Evolutionary conservation across 1,284 basidiomycete genomes (phyloP), one percentile per base, ranked within the genome.

Genomic region (Volvariella surrecta): DNA sequence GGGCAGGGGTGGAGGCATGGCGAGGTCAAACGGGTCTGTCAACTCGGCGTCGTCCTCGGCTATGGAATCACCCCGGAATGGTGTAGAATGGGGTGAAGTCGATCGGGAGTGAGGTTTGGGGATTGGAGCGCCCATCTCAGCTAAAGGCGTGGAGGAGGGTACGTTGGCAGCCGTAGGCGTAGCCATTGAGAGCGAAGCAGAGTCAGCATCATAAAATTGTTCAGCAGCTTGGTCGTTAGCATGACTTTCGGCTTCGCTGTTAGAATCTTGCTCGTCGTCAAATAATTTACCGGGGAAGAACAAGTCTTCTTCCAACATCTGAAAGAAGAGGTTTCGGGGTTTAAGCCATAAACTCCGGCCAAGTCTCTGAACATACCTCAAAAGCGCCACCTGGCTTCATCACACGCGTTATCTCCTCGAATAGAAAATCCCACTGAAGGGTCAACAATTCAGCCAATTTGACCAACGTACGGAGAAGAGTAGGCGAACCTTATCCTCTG

Each of bases 281-380:
- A 60, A 48, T 7, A 55, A 43, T 49, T 64, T 68, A 8, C 82
- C 81, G 2, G 82, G 82, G 52, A 83, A 82, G 52, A 73, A 76
- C 9, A 85, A 57, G 49, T 85, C 80, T 56, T 83, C 81, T 56
- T 85, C 82, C 39, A 82, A 63, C 58, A 83, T 69, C 77, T 82
- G 46, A 19, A 34, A 11, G 32, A 44, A 16, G 43, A 31, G 22
- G 39, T 6, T 13, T 16, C n/a, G 19, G 18, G 10, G 3, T 40
- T 32, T 7, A 8, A 28, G n/a, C 7, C 20, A 8, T 18, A 32
- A 18, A 11, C 21, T 18, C 22, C 13, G 20, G 8, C 30, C 24
- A 44, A n/a, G 20, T 17, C 19, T 37, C 32, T 30, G 11, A 22
- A 49, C 62, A 38, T 47, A 78, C 79, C 64, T 84, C 80, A 45